Base-by-base conservation (phyloP, 257 asterid species). In the Paulownia fortunei region DNA sequence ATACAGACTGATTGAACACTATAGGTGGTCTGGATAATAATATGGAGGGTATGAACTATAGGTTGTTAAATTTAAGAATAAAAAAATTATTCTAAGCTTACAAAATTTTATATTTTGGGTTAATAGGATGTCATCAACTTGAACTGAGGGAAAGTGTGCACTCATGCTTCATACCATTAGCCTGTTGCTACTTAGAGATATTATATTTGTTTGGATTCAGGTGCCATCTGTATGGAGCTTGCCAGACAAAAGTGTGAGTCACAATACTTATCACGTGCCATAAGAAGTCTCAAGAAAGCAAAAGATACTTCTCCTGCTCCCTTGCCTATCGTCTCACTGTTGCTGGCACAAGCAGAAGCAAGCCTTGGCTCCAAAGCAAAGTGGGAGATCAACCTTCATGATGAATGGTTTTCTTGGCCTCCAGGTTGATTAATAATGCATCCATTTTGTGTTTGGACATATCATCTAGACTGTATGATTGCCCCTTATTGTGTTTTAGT, bases 291-390 rank as follows among this genome's bases (percentile, higher is more conserved):
- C 61, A 87, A 83, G 89, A 91, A 85, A 86, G 97, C 96, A 19
- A 91, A 83, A 84, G 82, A 78, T 68, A 66, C 32, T 72, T 86
- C 94, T 72, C 65, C 44, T 2, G n/a, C 36, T 37, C 86, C 90
- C 13, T 79, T 90, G 80, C 98, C 99, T 76, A 56, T 86, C 16
- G 85, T 87, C 82, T 92, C 98, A 34, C 73, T 89, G 19, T 79
- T 94, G 86, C 81, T 94, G 72, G 98, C 92, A 19, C 98, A 89
- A 88, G 96, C 97, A 84, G 97, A 94, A 91, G 98, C 90, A 42
- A 92, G 98, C 88, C 84, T 91, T 62, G 97, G 97, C 76, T 87
- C 95, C 47, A 86, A 76, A 80, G 73, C 86, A 10, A 90, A 89
- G 86, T 94, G 98, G 98, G 91, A 83, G 80, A 81, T 67, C 77